Evolutionary conservation across 768 basidiomycete species (phyloP).

Genomic region (Xanthoconium purpureum): DNA sequence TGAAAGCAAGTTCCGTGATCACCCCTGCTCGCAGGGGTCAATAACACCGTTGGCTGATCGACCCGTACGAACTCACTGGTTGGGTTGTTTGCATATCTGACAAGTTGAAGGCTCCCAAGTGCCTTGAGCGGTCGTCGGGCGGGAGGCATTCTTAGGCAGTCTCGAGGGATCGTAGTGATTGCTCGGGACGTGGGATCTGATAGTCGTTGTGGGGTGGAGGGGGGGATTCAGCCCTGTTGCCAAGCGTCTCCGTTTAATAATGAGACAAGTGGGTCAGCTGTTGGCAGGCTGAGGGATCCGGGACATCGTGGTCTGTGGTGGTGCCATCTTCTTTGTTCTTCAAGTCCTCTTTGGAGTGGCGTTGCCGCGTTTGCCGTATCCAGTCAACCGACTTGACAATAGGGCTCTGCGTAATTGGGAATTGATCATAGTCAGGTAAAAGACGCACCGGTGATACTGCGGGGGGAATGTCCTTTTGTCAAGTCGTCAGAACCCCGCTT

Average conservation of each 20-base stretch:
- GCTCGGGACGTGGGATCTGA: neutral
- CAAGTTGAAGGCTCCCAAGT: conserved; percentile 23
- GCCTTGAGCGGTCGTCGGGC: conserved; percentile 13
- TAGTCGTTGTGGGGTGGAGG: neutral
- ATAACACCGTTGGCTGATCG: neutral
- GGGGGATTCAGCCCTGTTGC: neutral
- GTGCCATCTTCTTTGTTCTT: conserved; percentile 5
- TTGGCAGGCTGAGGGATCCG: neutral
- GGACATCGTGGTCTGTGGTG: neutral
- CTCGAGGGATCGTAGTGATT: neutral
- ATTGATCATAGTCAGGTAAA: neutral
- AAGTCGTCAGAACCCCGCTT: too few relatives aligned
- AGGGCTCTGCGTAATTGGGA: conserved; percentile 2
- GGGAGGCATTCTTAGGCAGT: conserved; percentile 27
- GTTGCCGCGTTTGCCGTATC: conserved; percentile 2
- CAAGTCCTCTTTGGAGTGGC: neutral
- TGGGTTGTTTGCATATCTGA: conserved; percentile 23
- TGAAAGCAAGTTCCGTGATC: conserved; percentile 27
- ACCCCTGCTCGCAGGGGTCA: conserved; percentile 17
- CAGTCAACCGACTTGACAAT: conserved; percentile 10
- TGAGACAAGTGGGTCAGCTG: neutral
- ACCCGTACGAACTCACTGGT: conserved; percentile 15
- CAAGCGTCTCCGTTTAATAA: conserved; percentile 9
- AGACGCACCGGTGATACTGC: neutral
- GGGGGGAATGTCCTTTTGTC: conserved; percentile 6